A percentile compares a stretch with the other conserved stretches of the same genome.
Conservation (phyloP, 306 rosid species). For the Sechiopsis laciniata region DNA sequence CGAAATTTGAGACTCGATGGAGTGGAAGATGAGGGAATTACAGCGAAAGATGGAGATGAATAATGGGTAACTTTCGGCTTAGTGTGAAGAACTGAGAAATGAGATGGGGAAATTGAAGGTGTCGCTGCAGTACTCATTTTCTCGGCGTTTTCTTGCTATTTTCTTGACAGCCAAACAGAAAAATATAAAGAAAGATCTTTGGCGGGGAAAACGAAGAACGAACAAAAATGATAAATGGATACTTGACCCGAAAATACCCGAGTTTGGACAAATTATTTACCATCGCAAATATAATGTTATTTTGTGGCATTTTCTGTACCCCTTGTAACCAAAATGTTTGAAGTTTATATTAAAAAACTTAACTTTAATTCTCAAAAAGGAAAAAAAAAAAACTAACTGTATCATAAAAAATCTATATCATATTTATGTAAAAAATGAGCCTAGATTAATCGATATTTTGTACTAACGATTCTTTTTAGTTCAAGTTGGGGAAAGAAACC, state of each 20-base stretch:
- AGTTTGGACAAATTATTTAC: no score
- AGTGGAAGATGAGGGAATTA: conserved; percentile 11
- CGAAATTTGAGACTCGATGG: conserved; percentile 28
- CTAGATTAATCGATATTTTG: no score
- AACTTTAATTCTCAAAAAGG: no score
- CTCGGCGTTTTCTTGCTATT: conserved; percentile 20
- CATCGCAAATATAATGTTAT: no score
- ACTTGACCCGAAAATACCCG: not conserved
- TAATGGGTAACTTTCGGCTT: conserved; percentile 22
- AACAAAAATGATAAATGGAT: not conserved
- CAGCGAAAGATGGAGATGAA: conserved; percentile 26
- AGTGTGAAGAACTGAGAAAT: conserved; percentile 24
- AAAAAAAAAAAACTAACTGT: no score
- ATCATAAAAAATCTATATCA: no score
- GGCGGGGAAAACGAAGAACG: not conserved
- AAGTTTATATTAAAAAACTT: no score
- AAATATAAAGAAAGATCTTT: conserved; percentile 7
- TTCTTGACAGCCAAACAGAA: conserved; percentile 23
- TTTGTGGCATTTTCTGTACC: no score
- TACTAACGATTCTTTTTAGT: no score
- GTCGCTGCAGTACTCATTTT: conserved; percentile 46
- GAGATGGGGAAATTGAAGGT: conserved; percentile 29
- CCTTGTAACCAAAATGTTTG: no score
- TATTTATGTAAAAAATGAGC: no score
- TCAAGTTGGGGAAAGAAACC: no score